Base-by-base conservation (phyloP, 495 filamentous ascomycete species). In the Cladorrhinum samala region DNA sequence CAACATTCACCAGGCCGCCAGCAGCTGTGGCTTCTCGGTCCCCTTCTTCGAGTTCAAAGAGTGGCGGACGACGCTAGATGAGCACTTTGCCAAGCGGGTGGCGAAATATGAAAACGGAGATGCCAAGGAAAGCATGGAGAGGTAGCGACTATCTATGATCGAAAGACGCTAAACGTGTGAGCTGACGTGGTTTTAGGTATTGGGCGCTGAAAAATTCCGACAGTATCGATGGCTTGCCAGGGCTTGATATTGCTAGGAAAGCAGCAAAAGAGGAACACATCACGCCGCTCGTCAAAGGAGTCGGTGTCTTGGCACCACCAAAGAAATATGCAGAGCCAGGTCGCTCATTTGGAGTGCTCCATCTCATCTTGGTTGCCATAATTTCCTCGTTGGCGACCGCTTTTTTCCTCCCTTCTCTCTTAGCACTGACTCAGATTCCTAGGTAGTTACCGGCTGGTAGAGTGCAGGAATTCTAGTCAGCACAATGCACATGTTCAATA, bases 1-100 rank as follows among this genome's bases (percentile, higher is more conserved):
- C 45, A 73, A 84, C 59, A 65, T 89, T 25, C 86, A 80, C 64
- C 84, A 89, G 66, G 86, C 83, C 11, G 72, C 69, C 0, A 68
- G 49, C 50, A 72, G 69, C 5, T 83, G 79, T 52, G 79, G 79
- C 0, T 82, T 74, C 54, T 74, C 68, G 9, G 75, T 82, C 39
- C 78, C 79, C 3, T 68, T 63, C 25, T 81, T 69, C 60, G 73
- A 77, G 21, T 82, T 79, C 57, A 74, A 71, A 46, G 69, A 63
- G 8, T 75, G 68, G 50, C 66, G 79, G 16, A 66, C 60, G 11
- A 72, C 67, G 1, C 58, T 83, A 33, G 71, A 78, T 53, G 71
- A 81, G 9, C 60, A 64, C 52, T 78, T 77, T 53, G 65, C 61
- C 40, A 77, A 71, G 49, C 74, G 70, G 57, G 68, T 66, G 8